Evolutionary conservation across 2,329 filamentous ascomycete species (phyloP).

Genomic region (Fusarium napiforme): DNA sequence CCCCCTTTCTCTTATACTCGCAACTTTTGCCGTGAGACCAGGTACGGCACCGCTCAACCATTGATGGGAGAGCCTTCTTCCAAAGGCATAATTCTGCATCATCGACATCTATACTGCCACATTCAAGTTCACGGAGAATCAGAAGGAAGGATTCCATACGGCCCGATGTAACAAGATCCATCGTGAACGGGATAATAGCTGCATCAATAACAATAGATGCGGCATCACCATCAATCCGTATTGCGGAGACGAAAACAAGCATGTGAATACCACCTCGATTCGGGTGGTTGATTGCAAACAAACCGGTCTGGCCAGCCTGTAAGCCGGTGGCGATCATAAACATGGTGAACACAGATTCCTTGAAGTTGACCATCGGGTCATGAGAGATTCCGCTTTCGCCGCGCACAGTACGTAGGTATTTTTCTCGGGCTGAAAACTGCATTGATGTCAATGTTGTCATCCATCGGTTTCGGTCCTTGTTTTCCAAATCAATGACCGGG

Average conservation of each 20-base stretch:
- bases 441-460: slow-evolving; percentile 53
- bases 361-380: slow-evolving; percentile 57
- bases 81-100: slow-evolving; percentile 68
- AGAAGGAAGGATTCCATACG: slow-evolving; percentile 54
- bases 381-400: slow-evolving; percentile 39
- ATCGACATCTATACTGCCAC: slow-evolving; percentile 55
- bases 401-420: slow-evolving; percentile 47
- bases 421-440: slow-evolving; percentile 57
- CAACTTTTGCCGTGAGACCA: slow-evolving; percentile 57
- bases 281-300: slow-evolving; percentile 56
- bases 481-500: slow-evolving; percentile 54
- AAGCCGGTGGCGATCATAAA: slow-evolving; percentile 59
- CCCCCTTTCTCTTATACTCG: slow-evolving; percentile 54
- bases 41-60: slow-evolving; percentile 61
- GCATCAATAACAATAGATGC: slow-evolving; percentile 59
- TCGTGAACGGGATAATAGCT: slow-evolving; percentile 58
- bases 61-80: slow-evolving; percentile 57
- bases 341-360: slow-evolving; percentile 60
- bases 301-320: slow-evolving; percentile 56
- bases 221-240: slow-evolving; percentile 57
- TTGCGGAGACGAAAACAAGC: slow-evolving; percentile 54
- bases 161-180: slow-evolving; percentile 46
- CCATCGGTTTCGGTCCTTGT: slow-evolving; percentile 52
- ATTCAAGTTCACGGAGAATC: slow-evolving; percentile 50
- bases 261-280: slow-evolving; percentile 54